Base-by-base conservation (phyloP, 805 yeast genomes). In the Candida alai region DNA sequence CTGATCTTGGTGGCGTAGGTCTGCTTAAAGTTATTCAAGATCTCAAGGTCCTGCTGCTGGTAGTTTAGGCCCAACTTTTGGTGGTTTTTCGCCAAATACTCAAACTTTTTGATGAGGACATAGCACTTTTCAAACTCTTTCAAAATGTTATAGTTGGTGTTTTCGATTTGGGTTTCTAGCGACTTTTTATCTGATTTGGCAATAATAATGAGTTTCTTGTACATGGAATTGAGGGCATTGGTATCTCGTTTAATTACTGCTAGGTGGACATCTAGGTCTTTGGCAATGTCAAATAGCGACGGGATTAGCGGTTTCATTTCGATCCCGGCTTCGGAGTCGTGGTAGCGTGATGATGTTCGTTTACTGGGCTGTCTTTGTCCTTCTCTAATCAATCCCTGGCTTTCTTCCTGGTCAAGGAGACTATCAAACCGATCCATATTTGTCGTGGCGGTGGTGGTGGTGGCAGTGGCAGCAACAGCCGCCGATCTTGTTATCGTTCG, bases 1-100 rank as follows among this genome's bases (percentile, higher is more conserved):
- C 93, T 98, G 15, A 93, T 80, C 54, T 81, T 79, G 28, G 82
- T 67, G 2, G 98, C 98, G 56, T 89, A 78, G 30, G 78, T 79
- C 47, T 85, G 84, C 56, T 85, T 83, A 62, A 86, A 75, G 58
- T 90, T 93, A 32, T 78, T 80, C 36, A 87, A 66, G 68, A 90
- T 79, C 32, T 70, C 63, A 19, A 78, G 50, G 45, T 85, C 90
- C 20, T 70, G 65, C 17, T 63, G 54, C 20, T 54, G 40, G 37
- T 58, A 66, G 36, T 42, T 57, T 42, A 50, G 68, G 49, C 40
- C 73, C 49, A 37, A 60, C 52, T 49, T 76, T 74, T 41, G 44
- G 46, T 64, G 56, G 40, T 65, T 65, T 33, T 60, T 53, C 44
- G 54, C 57, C 30, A 66, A 46, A 39, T 62, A 65, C 42, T 65